These are phyloP conservation scores for Plectranthus barbatus DNA, from an alignment of 257 asterid species.

Conservation along the genomic window DNA sequence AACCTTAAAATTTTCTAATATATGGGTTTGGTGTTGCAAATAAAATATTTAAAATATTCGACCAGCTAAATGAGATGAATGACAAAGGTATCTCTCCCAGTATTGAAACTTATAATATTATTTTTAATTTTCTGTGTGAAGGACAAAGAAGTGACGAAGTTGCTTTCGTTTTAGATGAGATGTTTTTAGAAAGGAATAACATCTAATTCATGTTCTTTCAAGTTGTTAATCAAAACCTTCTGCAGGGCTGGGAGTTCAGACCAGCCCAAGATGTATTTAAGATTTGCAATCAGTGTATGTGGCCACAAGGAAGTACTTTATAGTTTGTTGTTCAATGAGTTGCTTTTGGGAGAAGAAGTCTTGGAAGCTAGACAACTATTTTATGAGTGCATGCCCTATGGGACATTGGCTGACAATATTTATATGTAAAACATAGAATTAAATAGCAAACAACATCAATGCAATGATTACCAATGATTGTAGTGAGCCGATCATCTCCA, in stretches of 20 bases:
- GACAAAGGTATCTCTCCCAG: constrained; percentile 74
- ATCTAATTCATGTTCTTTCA: constrained; percentile 55
- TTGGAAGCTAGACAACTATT: constrained; percentile 60
- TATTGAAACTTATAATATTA: constrained; percentile 61
- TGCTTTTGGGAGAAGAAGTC: constrained; percentile 69
- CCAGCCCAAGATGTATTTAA: constrained; percentile 83
- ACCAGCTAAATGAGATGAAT: constrained; percentile 82
- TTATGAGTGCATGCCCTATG: too few species aligned
- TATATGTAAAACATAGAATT: too few species aligned
- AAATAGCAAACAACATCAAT: too few species aligned
- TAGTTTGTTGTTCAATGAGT: constrained; percentile 57
- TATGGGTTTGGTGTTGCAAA: constrained; percentile 55
- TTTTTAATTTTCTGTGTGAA: constrained; percentile 62
- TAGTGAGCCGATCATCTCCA: too few species aligned
- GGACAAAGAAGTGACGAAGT: constrained; percentile 78
- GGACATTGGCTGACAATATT: too few species aligned
- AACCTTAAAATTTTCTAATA: constrained; percentile 69
- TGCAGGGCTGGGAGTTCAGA: constrained; percentile 83
- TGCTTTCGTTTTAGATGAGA: constrained; percentile 64
- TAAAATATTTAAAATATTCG: constrained; percentile 81
- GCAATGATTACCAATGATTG: too few species aligned
- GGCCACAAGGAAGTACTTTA: constrained; percentile 67
- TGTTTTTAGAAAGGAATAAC: constrained; percentile 61
- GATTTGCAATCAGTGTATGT: constrained; percentile 41
- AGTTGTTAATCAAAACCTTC: constrained; percentile 58